phyloP scores from a whole-genome alignment of 306 rosid species.

The Pueraria montana region DNA sequence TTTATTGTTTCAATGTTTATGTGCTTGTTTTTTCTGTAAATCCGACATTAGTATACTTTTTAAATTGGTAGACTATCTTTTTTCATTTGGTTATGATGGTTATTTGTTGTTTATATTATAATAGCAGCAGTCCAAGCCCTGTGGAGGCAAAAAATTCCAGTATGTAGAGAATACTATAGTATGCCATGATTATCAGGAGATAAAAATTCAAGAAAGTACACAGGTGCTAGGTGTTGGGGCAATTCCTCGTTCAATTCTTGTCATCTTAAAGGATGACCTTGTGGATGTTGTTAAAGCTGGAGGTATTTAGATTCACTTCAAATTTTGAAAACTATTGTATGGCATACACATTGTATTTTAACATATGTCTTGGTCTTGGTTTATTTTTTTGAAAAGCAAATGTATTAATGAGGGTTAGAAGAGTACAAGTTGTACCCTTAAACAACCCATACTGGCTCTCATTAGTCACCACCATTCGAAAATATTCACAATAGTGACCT shows the following conservation, averaged over 20 bases:
- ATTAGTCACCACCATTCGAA: too few species aligned
- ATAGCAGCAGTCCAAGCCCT: constrained; percentile 69
- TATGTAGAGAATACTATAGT: constrained; percentile 81
- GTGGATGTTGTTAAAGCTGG: constrained; percentile 97
- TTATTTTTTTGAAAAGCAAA: neutral
- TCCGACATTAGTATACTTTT: neutral
- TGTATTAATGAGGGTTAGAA: too few species aligned
- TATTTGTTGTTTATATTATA: constrained; percentile 44
- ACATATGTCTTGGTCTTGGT: neutral
- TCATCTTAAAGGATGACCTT: constrained; percentile 91
- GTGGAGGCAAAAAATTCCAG: constrained; percentile 80
- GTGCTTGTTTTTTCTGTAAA: constrained; percentile 33
- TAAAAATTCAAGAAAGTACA: constrained; percentile 94
- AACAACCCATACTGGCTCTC: too few species aligned
- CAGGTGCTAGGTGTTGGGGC: constrained; percentile 93
- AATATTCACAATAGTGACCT: too few species aligned
- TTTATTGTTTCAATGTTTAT: constrained; percentile 24
- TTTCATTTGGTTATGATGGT: constrained; percentile 29
- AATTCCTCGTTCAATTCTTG: constrained; percentile 91
- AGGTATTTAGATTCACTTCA: constrained; percentile 65
- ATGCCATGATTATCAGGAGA: constrained; percentile 96
- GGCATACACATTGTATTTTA: constrained; percentile 19
- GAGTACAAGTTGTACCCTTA: too few species aligned
- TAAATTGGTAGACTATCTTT: constrained; percentile 18
- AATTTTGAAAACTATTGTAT: constrained; percentile 30